Percentiles rank a stretch among this genome's conserved stretches.
These are phyloP conservation scores for Catharanthus roseus DNA, from an alignment of 257 asterid species.

Conservation along the genomic window DNA sequence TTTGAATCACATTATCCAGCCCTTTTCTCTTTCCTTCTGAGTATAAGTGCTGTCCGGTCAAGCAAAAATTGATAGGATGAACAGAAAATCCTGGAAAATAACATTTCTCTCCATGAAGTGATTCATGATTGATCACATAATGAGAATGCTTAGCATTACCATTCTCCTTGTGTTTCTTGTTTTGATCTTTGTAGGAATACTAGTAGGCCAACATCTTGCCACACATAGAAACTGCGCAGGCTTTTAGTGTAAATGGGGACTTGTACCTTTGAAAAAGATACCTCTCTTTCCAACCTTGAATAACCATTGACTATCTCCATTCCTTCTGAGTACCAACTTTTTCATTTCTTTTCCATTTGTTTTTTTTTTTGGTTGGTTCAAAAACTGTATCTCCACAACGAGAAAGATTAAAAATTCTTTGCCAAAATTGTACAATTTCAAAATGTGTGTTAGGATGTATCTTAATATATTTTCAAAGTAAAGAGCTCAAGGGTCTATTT, in stretches of 20 bases:
- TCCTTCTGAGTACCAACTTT: background rate
- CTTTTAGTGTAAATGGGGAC: background rate
- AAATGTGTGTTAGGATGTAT: background rate
- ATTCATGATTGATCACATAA: background rate
- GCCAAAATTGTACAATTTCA: background rate
- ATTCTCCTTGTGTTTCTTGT: background rate
- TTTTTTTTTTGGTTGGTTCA: background rate
- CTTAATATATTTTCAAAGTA: background rate
- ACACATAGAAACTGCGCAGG: background rate
- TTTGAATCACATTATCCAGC: background rate
- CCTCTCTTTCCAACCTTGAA: background rate
- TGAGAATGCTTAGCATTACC: background rate
- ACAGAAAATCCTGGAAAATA: background rate
- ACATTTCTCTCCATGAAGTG: conserved; percentile 10
- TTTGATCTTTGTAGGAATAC: background rate
- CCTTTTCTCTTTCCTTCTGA: background rate
- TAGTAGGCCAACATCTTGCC: background rate
- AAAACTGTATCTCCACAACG: background rate
- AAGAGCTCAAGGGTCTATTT: no score
- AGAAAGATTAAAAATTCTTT: background rate
- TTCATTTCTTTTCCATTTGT: background rate
- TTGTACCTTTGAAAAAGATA: background rate
- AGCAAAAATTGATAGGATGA: background rate
- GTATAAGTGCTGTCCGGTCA: background rate
- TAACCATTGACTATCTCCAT: background rate